Conservation (phyloP, 495 filamentous ascomycete species). For the Aspergillus nidulans region DNA sequence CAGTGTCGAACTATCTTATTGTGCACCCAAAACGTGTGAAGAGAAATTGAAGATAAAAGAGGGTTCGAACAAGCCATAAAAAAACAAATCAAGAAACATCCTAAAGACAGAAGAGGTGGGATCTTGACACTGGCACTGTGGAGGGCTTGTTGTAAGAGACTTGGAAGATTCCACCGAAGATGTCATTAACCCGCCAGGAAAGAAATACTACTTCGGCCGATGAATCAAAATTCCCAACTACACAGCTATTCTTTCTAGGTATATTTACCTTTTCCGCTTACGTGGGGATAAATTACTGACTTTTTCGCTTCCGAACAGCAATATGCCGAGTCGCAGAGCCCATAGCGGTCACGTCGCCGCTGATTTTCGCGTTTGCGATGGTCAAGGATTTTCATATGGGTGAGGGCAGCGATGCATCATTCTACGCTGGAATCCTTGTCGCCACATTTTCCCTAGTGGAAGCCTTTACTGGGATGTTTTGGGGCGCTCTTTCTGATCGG, state of each 20-base stretch:
- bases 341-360: constrained; percentile 78
- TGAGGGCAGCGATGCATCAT: constrained; percentile 64
- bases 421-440: constrained; percentile 81
- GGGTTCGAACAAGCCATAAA: background rate
- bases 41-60: too few relatives aligned
- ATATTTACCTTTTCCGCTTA: constrained; percentile 8
- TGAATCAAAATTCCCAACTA: constrained; percentile 55
- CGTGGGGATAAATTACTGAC: constrained; percentile 20
- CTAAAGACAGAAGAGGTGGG: constrained; percentile 1
- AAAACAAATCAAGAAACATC: background rate
- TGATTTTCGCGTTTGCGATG: constrained; percentile 87
- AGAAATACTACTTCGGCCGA: constrained; percentile 39
- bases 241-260: constrained; percentile 58
- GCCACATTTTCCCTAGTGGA: constrained; percentile 80
- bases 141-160: constrained; percentile 47
- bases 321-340: constrained; percentile 83
- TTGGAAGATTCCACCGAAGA: constrained; percentile 40
- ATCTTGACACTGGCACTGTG: constrained; percentile 5
- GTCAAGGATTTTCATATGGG: constrained; percentile 69
- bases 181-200: constrained; percentile 49
- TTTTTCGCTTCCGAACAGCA: constrained; percentile 30
- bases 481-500: constrained; percentile 77
- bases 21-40: too few relatives aligned
- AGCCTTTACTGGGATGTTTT: constrained; percentile 76
- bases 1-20: too few relatives aligned